A percentile compares a stretch with the other conserved stretches of the same genome.
phyloP scores from a whole-genome alignment of 2,329 filamentous ascomycete species.

The Myriosclerotinia scirpicola region DNA sequence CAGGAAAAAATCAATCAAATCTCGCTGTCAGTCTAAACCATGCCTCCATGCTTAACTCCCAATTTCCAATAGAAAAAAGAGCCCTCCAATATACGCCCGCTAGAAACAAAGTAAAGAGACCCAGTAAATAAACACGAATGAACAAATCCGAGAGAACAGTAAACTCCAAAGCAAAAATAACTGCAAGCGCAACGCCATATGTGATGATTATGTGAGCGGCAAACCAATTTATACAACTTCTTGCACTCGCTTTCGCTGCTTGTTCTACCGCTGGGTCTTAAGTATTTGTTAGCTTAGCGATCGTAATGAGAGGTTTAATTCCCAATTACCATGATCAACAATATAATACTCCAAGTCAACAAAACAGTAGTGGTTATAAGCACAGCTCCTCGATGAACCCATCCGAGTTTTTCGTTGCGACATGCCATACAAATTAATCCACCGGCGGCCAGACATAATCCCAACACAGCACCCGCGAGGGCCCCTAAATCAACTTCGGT shows the following conservation, averaged over 20 bases:
- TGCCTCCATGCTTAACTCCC: not conserved
- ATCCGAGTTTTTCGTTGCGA: constrained; percentile 48
- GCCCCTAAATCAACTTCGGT: constrained; percentile 75
- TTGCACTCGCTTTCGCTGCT: not conserved
- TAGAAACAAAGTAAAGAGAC: not conserved
- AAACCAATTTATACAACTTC: not conserved
- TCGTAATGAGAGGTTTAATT: constrained; percentile 33
- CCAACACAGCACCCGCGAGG: constrained; percentile 66
- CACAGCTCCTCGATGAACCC: constrained; percentile 48
- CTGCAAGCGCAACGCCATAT: not conserved
- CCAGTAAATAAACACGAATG: not conserved
- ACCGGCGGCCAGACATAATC: constrained; percentile 61
- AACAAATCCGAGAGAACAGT: not conserved
- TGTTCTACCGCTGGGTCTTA: not conserved
- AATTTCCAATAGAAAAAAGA: not conserved
- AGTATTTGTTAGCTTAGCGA: constrained; percentile 4
- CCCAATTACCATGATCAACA: constrained; percentile 53
- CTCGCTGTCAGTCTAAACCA: not conserved
- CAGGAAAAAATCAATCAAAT: not conserved
- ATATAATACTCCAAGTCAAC: constrained; percentile 51
- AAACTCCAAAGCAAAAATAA: not conserved
- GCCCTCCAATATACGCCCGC: not conserved
- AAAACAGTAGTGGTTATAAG: constrained; percentile 47
- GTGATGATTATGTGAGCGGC: not conserved
- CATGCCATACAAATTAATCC: constrained; percentile 60